phyloP scores from a whole-genome alignment of 306 rosid genomes.

The Quercus parvula region DNA sequence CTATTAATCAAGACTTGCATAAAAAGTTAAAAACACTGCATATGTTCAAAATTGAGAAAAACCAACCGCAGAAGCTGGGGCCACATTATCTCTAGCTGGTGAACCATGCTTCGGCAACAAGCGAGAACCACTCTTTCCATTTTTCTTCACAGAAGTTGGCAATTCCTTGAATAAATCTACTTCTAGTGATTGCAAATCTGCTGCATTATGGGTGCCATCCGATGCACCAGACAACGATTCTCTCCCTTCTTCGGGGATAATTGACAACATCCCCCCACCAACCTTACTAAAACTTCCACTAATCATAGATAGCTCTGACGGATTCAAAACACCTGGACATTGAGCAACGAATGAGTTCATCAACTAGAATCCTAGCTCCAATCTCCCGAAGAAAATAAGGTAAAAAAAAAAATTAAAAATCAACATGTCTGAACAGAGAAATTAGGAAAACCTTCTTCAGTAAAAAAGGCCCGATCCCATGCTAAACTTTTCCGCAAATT shows the following conservation, averaged over 20 bases:
- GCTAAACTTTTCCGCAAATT: slow-evolving; percentile 93
- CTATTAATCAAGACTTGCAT: background rate
- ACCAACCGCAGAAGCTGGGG: slow-evolving; percentile 49
- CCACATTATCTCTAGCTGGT: slow-evolving; percentile 26
- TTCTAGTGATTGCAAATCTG: slow-evolving; percentile 36
- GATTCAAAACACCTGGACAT: slow-evolving; percentile 70
- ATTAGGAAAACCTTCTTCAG: slow-evolving; percentile 61
- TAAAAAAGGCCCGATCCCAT: slow-evolving; percentile 89
- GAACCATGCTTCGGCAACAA: slow-evolving; percentile 40
- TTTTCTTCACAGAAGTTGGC: slow-evolving; percentile 21
- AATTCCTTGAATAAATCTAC: slow-evolving; percentile 47
- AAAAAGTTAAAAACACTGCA: background rate
- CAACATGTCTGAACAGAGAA: background rate
- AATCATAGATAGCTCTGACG: slow-evolving; percentile 75
- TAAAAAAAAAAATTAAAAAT: background rate
- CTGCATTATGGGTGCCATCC: slow-evolving; percentile 18
- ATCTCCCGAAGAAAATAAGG: background rate
- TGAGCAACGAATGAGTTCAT: background rate
- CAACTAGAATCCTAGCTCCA: background rate
- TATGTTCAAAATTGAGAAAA: slow-evolving; percentile 2
- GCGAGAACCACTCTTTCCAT: slow-evolving; percentile 26
- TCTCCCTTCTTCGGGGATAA: slow-evolving; percentile 56
- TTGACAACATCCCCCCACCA: slow-evolving; percentile 33
- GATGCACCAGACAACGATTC: background rate
- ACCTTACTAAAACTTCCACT: slow-evolving; percentile 43